phyloP scores from a whole-genome alignment of 2,329 filamentous ascomycete genomes.

The Phialophora chinensis region DNA sequence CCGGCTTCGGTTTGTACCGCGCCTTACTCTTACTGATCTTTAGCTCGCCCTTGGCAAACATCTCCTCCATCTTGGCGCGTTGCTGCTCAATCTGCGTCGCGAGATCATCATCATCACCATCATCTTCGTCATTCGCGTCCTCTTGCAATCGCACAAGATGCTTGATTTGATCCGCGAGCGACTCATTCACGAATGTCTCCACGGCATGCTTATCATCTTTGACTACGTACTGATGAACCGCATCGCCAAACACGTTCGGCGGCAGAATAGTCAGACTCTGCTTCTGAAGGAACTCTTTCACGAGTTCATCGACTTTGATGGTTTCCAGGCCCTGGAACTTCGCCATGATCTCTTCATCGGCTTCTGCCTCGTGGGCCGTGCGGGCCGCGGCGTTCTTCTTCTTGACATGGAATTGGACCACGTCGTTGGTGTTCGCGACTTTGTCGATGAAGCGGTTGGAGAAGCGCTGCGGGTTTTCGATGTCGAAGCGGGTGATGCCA shows the following conservation, averaged over 20 bases:
- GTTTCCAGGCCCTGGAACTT: slow-evolving; percentile 69
- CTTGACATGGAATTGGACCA: slow-evolving; percentile 90
- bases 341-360: slow-evolving; percentile 68
- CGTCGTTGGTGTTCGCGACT: slow-evolving; percentile 92
- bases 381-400: slow-evolving; percentile 64
- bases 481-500: slow-evolving; percentile 77
- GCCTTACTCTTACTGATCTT: slow-evolving; percentile 60
- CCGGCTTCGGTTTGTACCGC: slow-evolving; percentile 75
- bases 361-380: slow-evolving; percentile 61
- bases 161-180: slow-evolving; percentile 71
- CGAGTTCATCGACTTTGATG: slow-evolving; percentile 85
- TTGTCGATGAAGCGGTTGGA: slow-evolving; percentile 89
- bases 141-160: slow-evolving; percentile 71
- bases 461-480: slow-evolving; percentile 94
- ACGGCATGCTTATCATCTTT: slow-evolving; percentile 96
- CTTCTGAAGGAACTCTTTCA: slow-evolving; percentile 82
- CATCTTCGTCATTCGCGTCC: slow-evolving; percentile 68
- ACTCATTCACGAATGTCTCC: slow-evolving; percentile 77
- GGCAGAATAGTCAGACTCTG: slow-evolving; percentile 93
- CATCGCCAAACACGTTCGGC: slow-evolving; percentile 89
- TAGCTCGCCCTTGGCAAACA: slow-evolving; percentile 69
- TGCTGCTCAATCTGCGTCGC: slow-evolving; percentile 75
- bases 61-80: slow-evolving; percentile 70
- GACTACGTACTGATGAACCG: slow-evolving; percentile 88
- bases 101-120: slow-evolving; percentile 70